Evolutionary conservation across 108 stramenopile species (phyloP).

Genomic region (Nitzschia palea): DNA sequence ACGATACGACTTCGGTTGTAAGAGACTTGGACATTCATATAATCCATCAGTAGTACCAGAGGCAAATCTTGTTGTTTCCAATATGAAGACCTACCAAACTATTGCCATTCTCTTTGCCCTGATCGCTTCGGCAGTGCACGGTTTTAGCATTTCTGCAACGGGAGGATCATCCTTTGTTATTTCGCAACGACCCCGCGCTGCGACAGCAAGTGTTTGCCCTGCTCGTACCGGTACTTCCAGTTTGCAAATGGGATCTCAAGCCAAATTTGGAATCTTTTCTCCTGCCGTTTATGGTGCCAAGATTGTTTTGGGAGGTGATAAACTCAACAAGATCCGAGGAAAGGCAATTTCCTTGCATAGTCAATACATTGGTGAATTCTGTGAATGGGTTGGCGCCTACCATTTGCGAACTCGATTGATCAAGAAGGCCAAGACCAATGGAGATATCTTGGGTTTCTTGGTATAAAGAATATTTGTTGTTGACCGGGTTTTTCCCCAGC

Average conservation of each 20-base stretch:
- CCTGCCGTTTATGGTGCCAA: constrained; percentile 96
- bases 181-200: constrained; percentile 59
- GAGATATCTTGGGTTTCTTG: constrained; percentile 94
- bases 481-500: too few relatives aligned
- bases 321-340: constrained; percentile 84
- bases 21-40: too few relatives aligned
- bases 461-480: too few relatives aligned
- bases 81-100: constrained; percentile 34
- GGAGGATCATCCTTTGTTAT: constrained; percentile 75
- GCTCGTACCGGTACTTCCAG: constrained; percentile 25
- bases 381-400: constrained; percentile 89
- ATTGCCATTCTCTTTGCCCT: constrained; percentile 27
- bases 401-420: constrained; percentile 86
- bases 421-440: constrained; percentile 94
- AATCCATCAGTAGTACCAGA: too few relatives aligned
- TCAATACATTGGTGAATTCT: constrained; percentile 92
- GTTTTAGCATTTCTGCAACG: constrained; percentile 16
- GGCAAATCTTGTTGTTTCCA: not conserved
- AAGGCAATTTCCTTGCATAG: constrained; percentile 93
- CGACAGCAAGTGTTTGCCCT: constrained; percentile 27
- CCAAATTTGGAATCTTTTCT: constrained; percentile 97
- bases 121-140: constrained; percentile 20
- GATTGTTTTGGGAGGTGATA: constrained; percentile 80
- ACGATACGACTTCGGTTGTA: too few relatives aligned
- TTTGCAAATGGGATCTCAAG: constrained; percentile 74